Evolutionary conservation across 768 basidiomycete genomes (phyloP).

Genomic region (Clavulina sp.): DNA sequence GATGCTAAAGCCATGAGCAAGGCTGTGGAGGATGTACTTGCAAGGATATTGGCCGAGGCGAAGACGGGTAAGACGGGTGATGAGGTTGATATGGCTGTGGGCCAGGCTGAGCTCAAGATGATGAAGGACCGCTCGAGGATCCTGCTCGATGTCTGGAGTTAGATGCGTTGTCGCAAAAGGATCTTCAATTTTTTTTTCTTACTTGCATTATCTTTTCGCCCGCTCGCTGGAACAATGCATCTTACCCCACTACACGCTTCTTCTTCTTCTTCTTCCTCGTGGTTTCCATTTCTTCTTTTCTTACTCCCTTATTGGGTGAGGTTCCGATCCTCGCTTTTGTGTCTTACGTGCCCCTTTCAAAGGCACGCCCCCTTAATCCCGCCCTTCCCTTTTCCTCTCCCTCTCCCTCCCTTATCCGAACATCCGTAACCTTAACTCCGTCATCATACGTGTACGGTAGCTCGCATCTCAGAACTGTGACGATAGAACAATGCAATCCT

Average conservation of each 20-base stretch:
- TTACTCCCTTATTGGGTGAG: not conserved
- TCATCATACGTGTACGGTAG: too few relatives aligned
- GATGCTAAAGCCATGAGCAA: conserved; percentile 95
- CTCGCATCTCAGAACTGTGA: too few relatives aligned
- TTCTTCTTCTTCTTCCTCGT: not conserved
- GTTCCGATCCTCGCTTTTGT: too few relatives aligned
- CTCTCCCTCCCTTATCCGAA: too few relatives aligned
- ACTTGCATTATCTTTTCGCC: not conserved
- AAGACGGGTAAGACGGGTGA: conserved; percentile 82
- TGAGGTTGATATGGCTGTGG: too few relatives aligned
- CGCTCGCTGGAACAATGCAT: not conserved
- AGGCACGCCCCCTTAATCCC: too few relatives aligned
- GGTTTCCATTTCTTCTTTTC: not conserved
- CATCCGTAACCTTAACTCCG: too few relatives aligned
- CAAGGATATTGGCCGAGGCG: conserved; percentile 72
- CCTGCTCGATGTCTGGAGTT: conserved; percentile 83
- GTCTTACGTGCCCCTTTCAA: too few relatives aligned
- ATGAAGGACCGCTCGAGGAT: conserved; percentile 86
- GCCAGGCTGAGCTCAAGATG: conserved; percentile 78
- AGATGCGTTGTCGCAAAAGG: conserved; percentile 12
- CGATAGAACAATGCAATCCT: too few relatives aligned
- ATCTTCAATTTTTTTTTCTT: not conserved
- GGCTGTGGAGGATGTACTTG: conserved; percentile 79
- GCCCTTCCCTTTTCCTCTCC: too few relatives aligned
- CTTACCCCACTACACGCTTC: not conserved